These are phyloP conservation scores for Citrullus colocynthis DNA, from an alignment of 306 rosid species.

Conservation along the genomic window DNA sequence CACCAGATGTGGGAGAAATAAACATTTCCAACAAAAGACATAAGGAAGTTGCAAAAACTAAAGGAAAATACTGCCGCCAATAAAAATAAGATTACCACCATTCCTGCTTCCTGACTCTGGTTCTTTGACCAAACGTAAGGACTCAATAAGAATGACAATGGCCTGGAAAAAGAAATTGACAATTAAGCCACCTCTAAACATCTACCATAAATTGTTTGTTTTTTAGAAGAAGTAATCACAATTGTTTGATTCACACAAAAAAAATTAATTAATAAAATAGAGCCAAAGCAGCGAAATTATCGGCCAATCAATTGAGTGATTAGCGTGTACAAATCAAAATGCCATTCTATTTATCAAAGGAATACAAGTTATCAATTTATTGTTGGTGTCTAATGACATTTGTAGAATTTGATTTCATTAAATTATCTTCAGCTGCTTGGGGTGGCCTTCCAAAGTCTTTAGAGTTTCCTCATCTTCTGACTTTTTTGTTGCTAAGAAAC, in stretches of 20 bases:
- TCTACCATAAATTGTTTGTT: not conserved
- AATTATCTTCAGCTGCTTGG: not conserved
- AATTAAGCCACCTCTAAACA: not conserved
- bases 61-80: not conserved
- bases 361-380: not conserved
- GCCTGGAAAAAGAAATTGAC: constrained; percentile 36
- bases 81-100: constrained; percentile 35
- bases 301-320: not conserved
- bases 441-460: not conserved
- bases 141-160: constrained; percentile 64
- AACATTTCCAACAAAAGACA: not conserved
- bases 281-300: not conserved
- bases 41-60: not conserved
- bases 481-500: not conserved
- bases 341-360: not conserved
- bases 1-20: not conserved
- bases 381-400: not conserved
- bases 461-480: not conserved
- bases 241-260: not conserved
- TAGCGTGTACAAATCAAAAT: not conserved
- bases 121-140: constrained; percentile 63
- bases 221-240: not conserved
- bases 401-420: not conserved
- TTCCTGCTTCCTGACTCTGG: constrained; percentile 50
- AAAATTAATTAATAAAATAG: not conserved